phyloP scores from a whole-genome alignment of 148 eudicot species.

The Cornus florida region DNA sequence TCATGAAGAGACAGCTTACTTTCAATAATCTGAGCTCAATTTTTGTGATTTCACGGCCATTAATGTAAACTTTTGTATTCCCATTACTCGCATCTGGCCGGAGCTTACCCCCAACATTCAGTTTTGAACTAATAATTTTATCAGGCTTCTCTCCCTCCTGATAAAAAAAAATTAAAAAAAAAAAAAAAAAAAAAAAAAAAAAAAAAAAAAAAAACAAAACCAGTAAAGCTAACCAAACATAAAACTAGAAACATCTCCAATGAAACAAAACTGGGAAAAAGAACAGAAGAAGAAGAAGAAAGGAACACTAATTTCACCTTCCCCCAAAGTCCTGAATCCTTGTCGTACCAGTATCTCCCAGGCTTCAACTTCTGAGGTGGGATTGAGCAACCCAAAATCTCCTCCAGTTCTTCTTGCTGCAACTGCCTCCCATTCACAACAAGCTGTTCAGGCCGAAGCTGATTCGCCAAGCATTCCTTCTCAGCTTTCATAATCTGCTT shows the following conservation, averaged over 20 bases:
- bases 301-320: conserved; percentile 28
- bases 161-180: too few species aligned
- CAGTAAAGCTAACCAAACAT: neutral
- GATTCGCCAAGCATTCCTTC: conserved; percentile 39
- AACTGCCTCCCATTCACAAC: conserved; percentile 35
- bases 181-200: too few species aligned
- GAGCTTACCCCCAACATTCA: conserved; percentile 42
- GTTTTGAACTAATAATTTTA: conserved; percentile 33
- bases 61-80: conserved; percentile 35
- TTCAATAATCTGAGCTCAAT: conserved; percentile 35
- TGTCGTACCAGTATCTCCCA: conserved; percentile 51
- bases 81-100: conserved; percentile 43
- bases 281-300: too few species aligned
- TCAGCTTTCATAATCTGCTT: conserved; percentile 38
- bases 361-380: conserved; percentile 42
- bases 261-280: neutral
- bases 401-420: conserved; percentile 28
- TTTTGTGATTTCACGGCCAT: conserved; percentile 51
- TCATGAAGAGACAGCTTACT: conserved; percentile 16
- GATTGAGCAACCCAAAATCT: conserved; percentile 25
- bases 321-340: conserved; percentile 48
- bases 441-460: conserved; percentile 34
- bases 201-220: too few species aligned
- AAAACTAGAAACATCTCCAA: neutral
- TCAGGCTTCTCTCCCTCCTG: conserved; percentile 54